Percentiles rank a stretch among this genome's conserved stretches.
Evolutionary conservation across 495 filamentous ascomycete genomes (phyloP).

Genomic region (Xylaria venustula): DNA sequence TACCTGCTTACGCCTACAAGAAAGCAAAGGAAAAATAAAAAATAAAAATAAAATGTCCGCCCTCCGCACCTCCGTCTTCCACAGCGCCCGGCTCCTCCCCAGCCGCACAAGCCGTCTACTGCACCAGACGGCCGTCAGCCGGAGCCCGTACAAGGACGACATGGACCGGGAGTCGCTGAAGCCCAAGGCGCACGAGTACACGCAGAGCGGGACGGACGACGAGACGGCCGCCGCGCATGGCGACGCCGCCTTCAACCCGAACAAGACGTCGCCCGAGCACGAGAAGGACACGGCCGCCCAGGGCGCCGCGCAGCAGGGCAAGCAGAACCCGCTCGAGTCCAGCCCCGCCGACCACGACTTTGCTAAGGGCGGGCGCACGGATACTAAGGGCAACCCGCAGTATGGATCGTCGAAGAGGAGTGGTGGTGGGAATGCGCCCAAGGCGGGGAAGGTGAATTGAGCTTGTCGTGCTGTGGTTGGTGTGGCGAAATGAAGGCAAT

Average conservation of each 20-base stretch:
- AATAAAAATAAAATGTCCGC: background rate
- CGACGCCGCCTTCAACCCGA: constrained; percentile 39
- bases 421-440: constrained; percentile 19
- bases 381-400: constrained; percentile 13
- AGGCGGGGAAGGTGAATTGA: constrained; percentile 22
- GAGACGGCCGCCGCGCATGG: constrained; percentile 34
- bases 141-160: constrained; percentile 35
- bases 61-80: constrained; percentile 22
- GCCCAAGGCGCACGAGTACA: constrained; percentile 36
- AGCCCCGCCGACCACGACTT: constrained; percentile 39
- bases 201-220: constrained; percentile 36
- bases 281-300: constrained; percentile 24
- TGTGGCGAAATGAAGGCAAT: background rate
- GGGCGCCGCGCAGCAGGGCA: constrained; percentile 23
- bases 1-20: background rate
- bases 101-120: constrained; percentile 15
- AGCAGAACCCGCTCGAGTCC: constrained; percentile 36
- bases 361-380: constrained; percentile 15
- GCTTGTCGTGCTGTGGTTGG: background rate
- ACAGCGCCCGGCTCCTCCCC: constrained; percentile 7
- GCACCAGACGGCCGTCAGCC: constrained; percentile 21
- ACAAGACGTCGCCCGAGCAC: constrained; percentile 40
- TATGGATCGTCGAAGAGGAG: constrained; percentile 23
- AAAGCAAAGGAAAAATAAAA: background rate
- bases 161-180: constrained; percentile 44